Base-by-base conservation (phyloP, 805 yeast genomes). In the Sugiyamaella lignohabitans region DNA sequence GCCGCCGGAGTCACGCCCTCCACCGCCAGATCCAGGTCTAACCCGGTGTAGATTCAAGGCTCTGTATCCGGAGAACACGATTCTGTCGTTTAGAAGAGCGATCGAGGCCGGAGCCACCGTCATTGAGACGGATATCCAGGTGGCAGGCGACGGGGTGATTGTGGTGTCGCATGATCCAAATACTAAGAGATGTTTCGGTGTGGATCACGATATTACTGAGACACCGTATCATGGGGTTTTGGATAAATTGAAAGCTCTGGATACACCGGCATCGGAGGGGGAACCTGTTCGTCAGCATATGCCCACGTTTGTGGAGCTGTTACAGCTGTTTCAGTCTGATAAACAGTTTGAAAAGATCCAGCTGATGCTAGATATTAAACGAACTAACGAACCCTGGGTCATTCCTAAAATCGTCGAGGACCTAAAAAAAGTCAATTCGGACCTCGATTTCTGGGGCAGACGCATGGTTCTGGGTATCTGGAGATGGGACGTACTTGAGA, bases 61-160 rank as follows among this genome's bases (percentile, higher is more conserved):
- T 6, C 43, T 37, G 19, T 59, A 49, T 43, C 60, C 63, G 4
- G 65, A 61, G 42, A 61, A 62, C 51, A 58, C 64, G 4, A 34
- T 61, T 14, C 47, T 48, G 18, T 46, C 53, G 27, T 36, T 53
- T 45, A 36, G 48, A n/a, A 47, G 29, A 24, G 56, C 56, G 32
- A 43, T 69, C n/a, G 71, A 67, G 16, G 72, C 68, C 11, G 74
- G 73, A 5, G 70, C 69, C 6, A 69, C 64, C 40, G 67, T 71
- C 20, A 66, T 78, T 18, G 83, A 78, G 57, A 73, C 79, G 6
- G 84, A 79, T 55, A 61, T 79, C 24, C 83, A 78, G 55, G 66
- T 77, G 50, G 66, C 80, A 1, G 54, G 58, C 2, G 84, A 79
- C 55, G 76, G 76, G n/a, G 66, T 66, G 3, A 71, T 78, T 2